phyloP scores from a whole-genome alignment of 192 early-diverging fungal genomes.

The Globomyces pollinis-pini region DNA sequence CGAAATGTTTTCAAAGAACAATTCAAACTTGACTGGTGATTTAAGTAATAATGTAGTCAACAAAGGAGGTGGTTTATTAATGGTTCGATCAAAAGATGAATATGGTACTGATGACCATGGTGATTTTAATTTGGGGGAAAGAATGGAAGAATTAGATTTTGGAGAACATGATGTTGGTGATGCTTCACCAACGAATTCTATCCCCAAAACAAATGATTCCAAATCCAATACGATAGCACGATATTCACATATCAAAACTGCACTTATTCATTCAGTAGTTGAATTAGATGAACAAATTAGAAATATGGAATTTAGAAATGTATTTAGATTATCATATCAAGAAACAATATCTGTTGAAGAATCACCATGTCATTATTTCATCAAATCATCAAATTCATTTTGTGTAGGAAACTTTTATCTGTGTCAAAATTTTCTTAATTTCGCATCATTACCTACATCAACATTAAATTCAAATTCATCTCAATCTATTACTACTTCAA shows the following conservation, averaged over 20 bases:
- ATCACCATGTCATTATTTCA: conserved; percentile 29
- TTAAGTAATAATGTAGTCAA: conserved; percentile 31
- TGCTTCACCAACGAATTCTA: not conserved
- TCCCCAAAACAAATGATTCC: not conserved
- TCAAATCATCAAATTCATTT: conserved; percentile 16
- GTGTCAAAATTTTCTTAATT: conserved; percentile 42
- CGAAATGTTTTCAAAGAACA: conserved; percentile 47
- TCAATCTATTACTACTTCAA: conserved; percentile 20
- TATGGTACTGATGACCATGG: conserved; percentile 11
- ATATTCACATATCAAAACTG: conserved; percentile 32
- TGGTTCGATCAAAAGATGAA: conserved; percentile 30
- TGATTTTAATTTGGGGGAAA: conserved; percentile 12
- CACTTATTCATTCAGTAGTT: conserved; percentile 20
- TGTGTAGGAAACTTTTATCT: conserved; percentile 36
- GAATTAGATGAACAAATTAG: conserved; percentile 37
- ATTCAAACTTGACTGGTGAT: conserved; percentile 42
- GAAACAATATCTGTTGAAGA: conserved; percentile 44
- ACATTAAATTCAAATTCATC: not conserved
- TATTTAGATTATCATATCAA: conserved; percentile 33
- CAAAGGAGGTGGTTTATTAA: conserved; percentile 33
- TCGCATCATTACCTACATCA: conserved; percentile 14
- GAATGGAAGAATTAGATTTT: conserved; percentile 42
- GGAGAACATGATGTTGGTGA: conserved; percentile 15
- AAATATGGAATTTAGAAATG: conserved; percentile 40
- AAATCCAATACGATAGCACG: conserved; percentile 17